Percentiles rank a stretch among this genome's conserved stretches.
Conservation (phyloP, 140 eudicot genomes). For the Oenanthe javanica region DNA sequence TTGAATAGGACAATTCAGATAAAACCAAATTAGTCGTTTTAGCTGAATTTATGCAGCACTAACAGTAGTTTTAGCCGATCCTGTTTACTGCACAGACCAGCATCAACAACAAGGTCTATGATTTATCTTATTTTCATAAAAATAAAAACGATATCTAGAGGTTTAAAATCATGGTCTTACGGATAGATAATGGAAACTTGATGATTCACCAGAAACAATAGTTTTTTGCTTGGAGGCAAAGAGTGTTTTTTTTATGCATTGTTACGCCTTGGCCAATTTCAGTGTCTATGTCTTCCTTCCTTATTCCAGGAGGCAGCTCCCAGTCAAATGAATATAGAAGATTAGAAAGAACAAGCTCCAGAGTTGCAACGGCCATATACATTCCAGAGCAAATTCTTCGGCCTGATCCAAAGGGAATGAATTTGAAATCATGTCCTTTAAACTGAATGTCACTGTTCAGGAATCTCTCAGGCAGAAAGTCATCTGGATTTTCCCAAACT, state of each 20-base stretch:
- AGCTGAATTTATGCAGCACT: no score
- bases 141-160: background rate
- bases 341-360: background rate
- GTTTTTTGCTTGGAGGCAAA: background rate
- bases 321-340: background rate
- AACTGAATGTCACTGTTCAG: background rate
- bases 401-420: background rate
- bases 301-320: background rate
- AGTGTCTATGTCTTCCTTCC: background rate
- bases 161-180: background rate
- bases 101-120: background rate
- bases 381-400: background rate
- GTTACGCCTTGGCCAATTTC: background rate
- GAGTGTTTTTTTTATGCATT: background rate
- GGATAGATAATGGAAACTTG: background rate
- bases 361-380: background rate
- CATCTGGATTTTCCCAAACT: background rate
- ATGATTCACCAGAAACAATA: background rate
- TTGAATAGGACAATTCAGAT: background rate
- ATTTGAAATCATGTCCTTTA: background rate
- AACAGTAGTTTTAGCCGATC: background rate
- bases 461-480: background rate
- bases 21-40: background rate
- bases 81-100: background rate
- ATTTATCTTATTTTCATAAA: no score